Percentiles rank a stretch among this genome's conserved stretches.
Conservation (phyloP, 345 rosid genomes). For the Arabidopsis suecica region DNA sequence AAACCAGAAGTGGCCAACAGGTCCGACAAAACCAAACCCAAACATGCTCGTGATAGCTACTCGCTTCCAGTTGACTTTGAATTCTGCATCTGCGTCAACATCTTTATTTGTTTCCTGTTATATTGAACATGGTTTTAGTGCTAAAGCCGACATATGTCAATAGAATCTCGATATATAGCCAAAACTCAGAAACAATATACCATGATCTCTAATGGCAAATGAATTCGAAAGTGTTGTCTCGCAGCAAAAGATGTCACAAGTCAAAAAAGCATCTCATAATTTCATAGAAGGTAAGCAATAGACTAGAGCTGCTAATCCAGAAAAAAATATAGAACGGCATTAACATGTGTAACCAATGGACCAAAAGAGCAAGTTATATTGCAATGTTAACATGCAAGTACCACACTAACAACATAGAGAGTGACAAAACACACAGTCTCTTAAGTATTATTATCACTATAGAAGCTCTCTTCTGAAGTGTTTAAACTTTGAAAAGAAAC, state of each 20-base stretch:
- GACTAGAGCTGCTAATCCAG: constrained; percentile 23
- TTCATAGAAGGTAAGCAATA: constrained; percentile 7
- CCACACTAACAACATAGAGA: background rate
- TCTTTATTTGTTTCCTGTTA: constrained; percentile 62
- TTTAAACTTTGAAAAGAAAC: background rate
- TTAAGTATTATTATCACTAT: background rate
- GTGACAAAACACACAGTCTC: constrained; percentile 1
- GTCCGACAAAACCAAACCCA: constrained; percentile 86
- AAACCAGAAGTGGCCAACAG: constrained; percentile 86
- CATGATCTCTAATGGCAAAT: background rate
- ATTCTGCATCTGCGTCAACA: constrained; percentile 50
- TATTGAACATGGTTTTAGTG: constrained; percentile 35
- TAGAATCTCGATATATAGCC: background rate
- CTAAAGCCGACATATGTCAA: background rate
- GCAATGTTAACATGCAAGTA: constrained; percentile 21
- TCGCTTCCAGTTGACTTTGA: constrained; percentile 77
- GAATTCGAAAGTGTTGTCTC: background rate
- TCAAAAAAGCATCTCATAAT: background rate
- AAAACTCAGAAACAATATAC: constrained; percentile 11
- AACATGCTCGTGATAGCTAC: constrained; percentile 75
- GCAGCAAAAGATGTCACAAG: constrained; percentile 9
- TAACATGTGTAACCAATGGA: constrained; percentile 12
- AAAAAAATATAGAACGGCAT: background rate
- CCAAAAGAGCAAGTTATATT: background rate
- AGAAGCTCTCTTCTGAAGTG: background rate